Evolutionary conservation across 306 rosid genomes (phyloP).

Genomic region (Lagenaria siceraria): DNA sequence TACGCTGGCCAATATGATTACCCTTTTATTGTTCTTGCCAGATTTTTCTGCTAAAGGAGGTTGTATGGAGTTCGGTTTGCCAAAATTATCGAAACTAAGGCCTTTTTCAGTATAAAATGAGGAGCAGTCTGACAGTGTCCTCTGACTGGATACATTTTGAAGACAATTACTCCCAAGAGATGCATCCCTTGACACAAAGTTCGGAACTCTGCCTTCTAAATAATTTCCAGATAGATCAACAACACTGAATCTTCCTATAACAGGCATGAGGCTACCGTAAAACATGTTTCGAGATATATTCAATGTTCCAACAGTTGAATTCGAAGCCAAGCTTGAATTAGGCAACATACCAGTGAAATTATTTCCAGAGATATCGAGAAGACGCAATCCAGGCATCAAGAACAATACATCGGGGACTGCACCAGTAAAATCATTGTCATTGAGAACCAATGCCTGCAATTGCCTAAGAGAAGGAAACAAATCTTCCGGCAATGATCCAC

Average conservation of each 20-base stretch:
- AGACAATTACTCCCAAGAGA: slow-evolving; percentile 56
- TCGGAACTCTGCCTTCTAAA: slow-evolving; percentile 54
- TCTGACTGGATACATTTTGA: slow-evolving; percentile 48
- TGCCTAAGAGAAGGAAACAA: slow-evolving; percentile 27
- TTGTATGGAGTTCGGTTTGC: slow-evolving; percentile 29
- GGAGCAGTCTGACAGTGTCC: slow-evolving; percentile 36
- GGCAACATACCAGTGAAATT: slow-evolving; percentile 65
- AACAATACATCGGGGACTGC: slow-evolving; percentile 41
- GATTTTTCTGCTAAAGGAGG: slow-evolving; percentile 17
- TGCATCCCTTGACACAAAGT: slow-evolving; percentile 22
- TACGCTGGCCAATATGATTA: slow-evolving; percentile 53
- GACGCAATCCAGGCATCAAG: slow-evolving; percentile 42
- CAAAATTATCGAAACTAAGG: slow-evolving; percentile 49
- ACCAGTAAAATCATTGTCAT: slow-evolving; percentile 45
- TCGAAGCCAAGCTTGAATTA: slow-evolving; percentile 29
- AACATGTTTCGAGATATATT: slow-evolving; percentile 57
- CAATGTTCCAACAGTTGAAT: slow-evolving; percentile 24
- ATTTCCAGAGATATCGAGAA: slow-evolving; percentile 58
- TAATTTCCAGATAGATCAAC: slow-evolving; percentile 70
- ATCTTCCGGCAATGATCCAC: slow-evolving; percentile 36
- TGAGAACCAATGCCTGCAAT: slow-evolving; percentile 44
- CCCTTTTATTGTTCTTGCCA: slow-evolving; percentile 37
- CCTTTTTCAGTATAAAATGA: slow-evolving; percentile 58
- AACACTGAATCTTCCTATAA: slow-evolving; percentile 34
- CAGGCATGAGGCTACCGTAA: slow-evolving; percentile 48